A percentile compares a stretch with the other conserved stretches of the same genome.
phyloP scores from a whole-genome alignment of 164 flowering plant species.

The Dillenia suffruticosa region DNA sequence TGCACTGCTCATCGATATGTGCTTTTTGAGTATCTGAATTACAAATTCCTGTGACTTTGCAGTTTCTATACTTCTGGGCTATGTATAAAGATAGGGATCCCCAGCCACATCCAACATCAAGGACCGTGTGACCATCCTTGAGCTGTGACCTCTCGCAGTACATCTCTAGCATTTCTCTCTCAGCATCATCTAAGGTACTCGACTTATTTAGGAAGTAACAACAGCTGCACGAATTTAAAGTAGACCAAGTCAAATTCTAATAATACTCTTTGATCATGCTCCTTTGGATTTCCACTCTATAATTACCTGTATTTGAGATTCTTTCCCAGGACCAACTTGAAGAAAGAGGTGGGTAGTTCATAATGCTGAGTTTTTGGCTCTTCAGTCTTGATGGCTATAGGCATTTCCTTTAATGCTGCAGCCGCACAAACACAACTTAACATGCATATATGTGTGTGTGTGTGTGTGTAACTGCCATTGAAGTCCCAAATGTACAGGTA shows the following conservation, averaged over 20 bases:
- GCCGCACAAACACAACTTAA: neutral
- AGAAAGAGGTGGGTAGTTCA: slow-evolving; percentile 87
- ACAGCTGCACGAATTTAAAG: slow-evolving; percentile 47
- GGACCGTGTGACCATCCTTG: slow-evolving; percentile 82
- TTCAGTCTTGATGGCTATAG: slow-evolving; percentile 83
- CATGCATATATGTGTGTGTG: neutral
- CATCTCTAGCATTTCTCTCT: slow-evolving; percentile 79
- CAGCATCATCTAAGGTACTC: slow-evolving; percentile 78
- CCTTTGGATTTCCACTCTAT: neutral
- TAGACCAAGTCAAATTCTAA: neutral
- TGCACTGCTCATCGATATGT: slow-evolving; percentile 67
- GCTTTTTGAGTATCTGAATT: slow-evolving; percentile 84
- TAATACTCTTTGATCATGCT: neutral
- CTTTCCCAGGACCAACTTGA: slow-evolving; percentile 82
- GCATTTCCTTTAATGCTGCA: slow-evolving; percentile 75
- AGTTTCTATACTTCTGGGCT: slow-evolving; percentile 70
- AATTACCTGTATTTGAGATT: slow-evolving; percentile 81
- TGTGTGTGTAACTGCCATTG: neutral
- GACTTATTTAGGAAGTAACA: slow-evolving; percentile 67
- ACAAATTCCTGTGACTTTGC: slow-evolving; percentile 84
- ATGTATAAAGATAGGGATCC: slow-evolving; percentile 77
- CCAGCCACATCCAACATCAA: slow-evolving; percentile 99
- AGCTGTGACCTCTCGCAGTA: slow-evolving; percentile 85
- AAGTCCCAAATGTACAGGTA: too few species aligned
- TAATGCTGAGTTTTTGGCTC: slow-evolving; percentile 74